Percentiles rank a stretch among this genome's conserved stretches.
Evolutionary conservation across 345 rosid species (phyloP).

Genomic region (Clausena lansium): DNA sequence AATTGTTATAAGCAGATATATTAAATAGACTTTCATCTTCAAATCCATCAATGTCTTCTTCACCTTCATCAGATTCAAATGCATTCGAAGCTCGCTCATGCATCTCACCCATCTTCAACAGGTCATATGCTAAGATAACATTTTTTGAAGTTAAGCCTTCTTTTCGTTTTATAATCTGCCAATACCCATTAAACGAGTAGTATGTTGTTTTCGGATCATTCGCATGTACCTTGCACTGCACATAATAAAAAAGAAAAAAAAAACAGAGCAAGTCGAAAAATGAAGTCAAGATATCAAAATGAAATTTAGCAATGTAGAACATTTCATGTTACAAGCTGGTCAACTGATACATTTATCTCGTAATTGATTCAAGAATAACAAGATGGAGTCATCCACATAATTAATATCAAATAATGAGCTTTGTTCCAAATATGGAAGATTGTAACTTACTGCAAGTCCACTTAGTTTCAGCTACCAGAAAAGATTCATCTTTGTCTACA

Average conservation of each 20-base stretch:
- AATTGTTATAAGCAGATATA: neutral
- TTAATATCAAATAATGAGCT: too few relatives aligned
- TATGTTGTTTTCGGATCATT: conserved; percentile 34
- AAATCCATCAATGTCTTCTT: conserved; percentile 13
- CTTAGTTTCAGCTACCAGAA: too few relatives aligned
- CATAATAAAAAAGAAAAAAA: neutral
- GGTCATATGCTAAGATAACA: conserved; percentile 26
- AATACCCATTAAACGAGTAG: conserved; percentile 40
- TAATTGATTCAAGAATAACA: neutral
- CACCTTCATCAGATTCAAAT: neutral
- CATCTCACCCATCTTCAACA: conserved; percentile 20
- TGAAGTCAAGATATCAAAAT: too few relatives aligned
- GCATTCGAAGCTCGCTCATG: too few relatives aligned
- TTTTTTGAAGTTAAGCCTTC: conserved; percentile 32
- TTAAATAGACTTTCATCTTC: neutral
- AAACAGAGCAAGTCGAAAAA: too few relatives aligned
- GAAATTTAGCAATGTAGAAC: conserved; percentile 17
- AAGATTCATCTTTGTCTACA: conserved; percentile 21
- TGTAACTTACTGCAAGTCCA: too few relatives aligned
- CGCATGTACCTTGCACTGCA: conserved; percentile 39
- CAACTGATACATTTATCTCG: neutral
- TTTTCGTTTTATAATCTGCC: conserved; percentile 36
- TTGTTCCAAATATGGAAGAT: too few relatives aligned
- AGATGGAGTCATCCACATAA: neutral
- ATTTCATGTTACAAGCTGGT: neutral